phyloP scores from a whole-genome alignment of 225 moss, liverwort and hornwort genomes.

The Polytrichum formosum region DNA sequence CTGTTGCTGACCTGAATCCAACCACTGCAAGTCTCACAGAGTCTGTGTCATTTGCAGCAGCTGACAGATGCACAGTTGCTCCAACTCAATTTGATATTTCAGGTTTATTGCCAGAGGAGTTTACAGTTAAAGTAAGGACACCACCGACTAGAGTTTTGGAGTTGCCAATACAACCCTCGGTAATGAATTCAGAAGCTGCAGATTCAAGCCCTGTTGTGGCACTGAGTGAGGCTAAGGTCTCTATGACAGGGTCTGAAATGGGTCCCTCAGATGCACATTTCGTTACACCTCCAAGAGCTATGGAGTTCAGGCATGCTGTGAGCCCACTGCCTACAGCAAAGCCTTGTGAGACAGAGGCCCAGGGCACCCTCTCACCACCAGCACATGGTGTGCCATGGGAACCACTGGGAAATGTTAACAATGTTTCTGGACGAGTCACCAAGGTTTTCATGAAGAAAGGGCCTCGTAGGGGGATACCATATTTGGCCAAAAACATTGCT shows the following conservation, averaged over 20 bases:
- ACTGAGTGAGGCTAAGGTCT: not conserved
- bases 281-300: too few species aligned
- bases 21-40: conserved; percentile 15
- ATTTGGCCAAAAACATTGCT: not conserved
- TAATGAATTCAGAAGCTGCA: not conserved
- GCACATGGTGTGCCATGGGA: conserved; percentile 12
- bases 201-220: not conserved
- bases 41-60: conserved; percentile 22
- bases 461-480: conserved; percentile 19
- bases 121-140: too few species aligned
- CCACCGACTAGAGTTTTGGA: too few species aligned
- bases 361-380: not conserved
- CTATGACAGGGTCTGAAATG: too few species aligned
- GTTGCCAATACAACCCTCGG: too few species aligned
- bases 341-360: too few species aligned
- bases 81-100: too few species aligned
- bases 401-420: conserved; percentile 18
- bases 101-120: too few species aligned
- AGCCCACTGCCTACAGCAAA: too few species aligned
- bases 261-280: too few species aligned
- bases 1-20: not conserved
- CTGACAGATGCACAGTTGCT: too few species aligned
- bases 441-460: conserved; percentile 33
- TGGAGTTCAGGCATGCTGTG: too few species aligned
- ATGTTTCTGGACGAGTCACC: conserved; percentile 3